A percentile compares a stretch with the other conserved stretches of the same genome.
Evolutionary conservation across 2,329 filamentous ascomycete species (phyloP).

Genomic region (Neophaeococcomyces mojaviensis): DNA sequence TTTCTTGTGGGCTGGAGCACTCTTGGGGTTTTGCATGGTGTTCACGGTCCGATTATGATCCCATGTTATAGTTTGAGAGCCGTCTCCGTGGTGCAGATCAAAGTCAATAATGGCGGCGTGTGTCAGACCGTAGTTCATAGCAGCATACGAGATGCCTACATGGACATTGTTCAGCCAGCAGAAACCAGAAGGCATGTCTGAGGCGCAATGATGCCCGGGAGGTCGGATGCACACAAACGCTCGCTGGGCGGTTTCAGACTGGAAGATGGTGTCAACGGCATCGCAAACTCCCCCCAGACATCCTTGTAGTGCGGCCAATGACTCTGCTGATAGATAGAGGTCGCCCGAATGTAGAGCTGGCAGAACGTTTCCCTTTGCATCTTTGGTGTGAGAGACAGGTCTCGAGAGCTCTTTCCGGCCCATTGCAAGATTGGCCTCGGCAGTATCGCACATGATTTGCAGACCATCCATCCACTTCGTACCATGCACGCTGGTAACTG

Average conservation of each 20-base stretch:
- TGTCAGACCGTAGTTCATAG: constrained; percentile 74
- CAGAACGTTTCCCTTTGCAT: constrained; percentile 34
- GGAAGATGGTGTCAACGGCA: constrained; percentile 79
- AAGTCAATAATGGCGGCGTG: constrained; percentile 93
- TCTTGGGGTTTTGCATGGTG: constrained; percentile 52
- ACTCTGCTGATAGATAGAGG: constrained; percentile 82
- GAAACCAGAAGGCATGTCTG: constrained; percentile 83
- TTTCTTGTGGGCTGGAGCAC: constrained; percentile 69
- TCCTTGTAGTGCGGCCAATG: constrained; percentile 78
- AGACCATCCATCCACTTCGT: constrained; percentile 90
- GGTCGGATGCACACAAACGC: constrained; percentile 91
- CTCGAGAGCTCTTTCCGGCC: constrained; percentile 72
- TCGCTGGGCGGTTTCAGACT: constrained; percentile 52
- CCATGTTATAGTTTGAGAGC: constrained; percentile 93
- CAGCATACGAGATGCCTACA: constrained; percentile 87
- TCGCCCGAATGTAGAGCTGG: constrained; percentile 74
- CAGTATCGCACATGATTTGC: constrained; percentile 71
- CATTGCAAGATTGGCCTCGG: constrained; percentile 67
- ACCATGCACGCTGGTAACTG: constrained; percentile 87
- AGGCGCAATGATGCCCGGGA: constrained; percentile 91
- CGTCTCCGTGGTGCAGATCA: constrained; percentile 85
- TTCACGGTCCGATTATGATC: constrained; percentile 69
- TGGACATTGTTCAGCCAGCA: constrained; percentile 99
- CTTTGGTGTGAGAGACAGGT: constrained; percentile 37
- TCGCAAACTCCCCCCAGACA: constrained; percentile 90